Base-by-base conservation (phyloP, 2,329 filamentous ascomycete genomes). In the Colletotrichum echinochloae region DNA sequence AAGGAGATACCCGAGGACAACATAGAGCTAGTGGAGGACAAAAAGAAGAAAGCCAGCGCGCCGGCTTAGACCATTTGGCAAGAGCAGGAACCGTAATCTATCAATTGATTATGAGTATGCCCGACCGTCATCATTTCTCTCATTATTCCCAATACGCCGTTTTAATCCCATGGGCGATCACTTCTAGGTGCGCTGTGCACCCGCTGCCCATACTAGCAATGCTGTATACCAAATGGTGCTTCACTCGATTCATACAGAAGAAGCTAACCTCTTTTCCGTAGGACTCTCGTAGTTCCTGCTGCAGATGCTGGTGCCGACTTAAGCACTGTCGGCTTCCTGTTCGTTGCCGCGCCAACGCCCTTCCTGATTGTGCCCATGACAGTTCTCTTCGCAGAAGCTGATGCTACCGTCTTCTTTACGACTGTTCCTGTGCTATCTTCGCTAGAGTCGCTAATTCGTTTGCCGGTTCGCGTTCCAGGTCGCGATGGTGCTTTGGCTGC, bases 1-100 rank as follows among this genome's bases (percentile, higher is more conserved):
- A 92, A 92, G 81, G 89, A 94, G 74, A 92, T 99, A 76, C 95
- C 95, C 2, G 94, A 97, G 84, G 94, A 97, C 79, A 98, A 99
- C 82, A 92, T 98, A 76, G 95, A 98, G 83, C 84, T 95, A 78
- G 89, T 98, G 52, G 95, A 98, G 82, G 95, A 98, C 80, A 98
- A 97, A 89, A 96, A 96, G 89, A 97, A 97, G 85, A 90, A 86
- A 49, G 39, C 69, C 20, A 65, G 65, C 66, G 56, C 57, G n/a
- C 46, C 59, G 41, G 59, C 59, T 61, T 66, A 49, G 52, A 33
- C 35, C 23, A 37, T 44, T n/a, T 41, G 23, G 55, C 5, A 41
- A 41, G 18, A 44, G 23, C n/a, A 30, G 54, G 30, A 26, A 30
- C 5, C 28, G 33, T 54, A 39, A 41, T 56, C 46, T 37, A 56